Conservation (phyloP, 495 filamentous ascomycete genomes). For the Penicillium herquei region DNA sequence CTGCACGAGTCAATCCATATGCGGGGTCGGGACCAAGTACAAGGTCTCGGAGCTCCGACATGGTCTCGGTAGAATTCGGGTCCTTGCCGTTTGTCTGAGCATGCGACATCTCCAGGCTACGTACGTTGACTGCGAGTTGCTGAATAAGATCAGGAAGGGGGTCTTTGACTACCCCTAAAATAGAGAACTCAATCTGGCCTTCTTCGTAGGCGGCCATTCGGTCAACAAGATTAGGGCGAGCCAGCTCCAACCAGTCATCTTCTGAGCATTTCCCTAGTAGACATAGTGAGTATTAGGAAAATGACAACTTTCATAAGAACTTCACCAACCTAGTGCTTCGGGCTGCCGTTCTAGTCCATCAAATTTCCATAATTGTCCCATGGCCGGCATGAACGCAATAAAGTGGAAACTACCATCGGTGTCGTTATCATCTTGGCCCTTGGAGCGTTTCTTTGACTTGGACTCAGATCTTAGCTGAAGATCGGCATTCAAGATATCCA, state of each 20-base stretch:
- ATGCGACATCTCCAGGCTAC: slow-evolving; percentile 34
- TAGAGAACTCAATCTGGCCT: slow-evolving; percentile 56
- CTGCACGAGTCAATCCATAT: slow-evolving; percentile 31
- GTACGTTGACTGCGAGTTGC: slow-evolving; percentile 48
- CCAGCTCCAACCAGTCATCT: slow-evolving; percentile 51
- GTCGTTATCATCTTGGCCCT: slow-evolving; percentile 37
- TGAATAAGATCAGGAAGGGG: slow-evolving; percentile 42
- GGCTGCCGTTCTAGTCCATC: slow-evolving; percentile 82
- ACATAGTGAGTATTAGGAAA: neutral
- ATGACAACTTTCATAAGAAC: neutral
- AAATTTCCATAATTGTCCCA: slow-evolving; percentile 78
- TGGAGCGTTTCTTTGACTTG: slow-evolving; percentile 38
- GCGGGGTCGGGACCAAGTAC: slow-evolving; percentile 33
- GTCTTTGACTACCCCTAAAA: slow-evolving; percentile 54
- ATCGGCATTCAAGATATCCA: slow-evolving; percentile 78
- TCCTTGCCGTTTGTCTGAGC: slow-evolving; percentile 12
- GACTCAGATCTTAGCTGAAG: slow-evolving; percentile 64
- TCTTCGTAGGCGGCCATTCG: slow-evolving; percentile 54
- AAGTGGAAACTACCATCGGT: slow-evolving; percentile 73
- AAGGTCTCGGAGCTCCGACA: slow-evolving; percentile 16
- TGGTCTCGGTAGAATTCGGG: neutral
- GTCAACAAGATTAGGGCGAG: slow-evolving; percentile 43
- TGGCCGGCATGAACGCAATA: slow-evolving; percentile 80
- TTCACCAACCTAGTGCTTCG: slow-evolving; percentile 60
- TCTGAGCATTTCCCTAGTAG: slow-evolving; percentile 35